Evolutionary conservation across 768 basidiomycete genomes (phyloP).

Genomic region (Chalciporus piperatus): DNA sequence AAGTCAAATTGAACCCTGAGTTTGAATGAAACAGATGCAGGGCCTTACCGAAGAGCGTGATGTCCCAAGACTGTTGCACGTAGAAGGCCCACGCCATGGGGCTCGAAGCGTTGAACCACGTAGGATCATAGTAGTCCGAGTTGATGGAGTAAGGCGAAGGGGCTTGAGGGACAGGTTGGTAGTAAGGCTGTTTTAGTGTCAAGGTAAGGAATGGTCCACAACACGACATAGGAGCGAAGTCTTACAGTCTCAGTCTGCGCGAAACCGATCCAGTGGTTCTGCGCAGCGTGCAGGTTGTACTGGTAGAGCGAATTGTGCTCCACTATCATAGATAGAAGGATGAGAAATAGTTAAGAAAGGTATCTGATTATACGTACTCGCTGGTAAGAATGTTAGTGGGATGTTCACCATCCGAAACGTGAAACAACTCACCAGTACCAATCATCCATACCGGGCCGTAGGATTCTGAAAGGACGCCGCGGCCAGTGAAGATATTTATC

Average conservation of each 20-base stretch:
- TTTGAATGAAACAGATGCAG: background rate
- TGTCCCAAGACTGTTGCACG: conserved; percentile 39
- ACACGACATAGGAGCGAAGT: background rate
- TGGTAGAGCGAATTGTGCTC: conserved; percentile 51
- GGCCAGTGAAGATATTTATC: conserved; percentile 57
- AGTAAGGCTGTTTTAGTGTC: conserved; percentile 40
- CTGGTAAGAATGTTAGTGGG: conserved; percentile 16
- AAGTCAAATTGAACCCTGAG: background rate
- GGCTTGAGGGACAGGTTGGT: conserved; percentile 43
- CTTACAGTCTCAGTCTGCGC: conserved; percentile 52
- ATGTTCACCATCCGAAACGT: background rate
- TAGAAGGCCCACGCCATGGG: conserved; percentile 43
- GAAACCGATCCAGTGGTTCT: conserved; percentile 49
- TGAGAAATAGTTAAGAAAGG: background rate
- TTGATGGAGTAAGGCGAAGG: conserved; percentile 41
- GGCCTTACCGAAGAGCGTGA: conserved; percentile 43
- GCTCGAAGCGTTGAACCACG: conserved; percentile 28
- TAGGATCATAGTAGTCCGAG: conserved; percentile 38
- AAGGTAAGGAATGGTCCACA: background rate
- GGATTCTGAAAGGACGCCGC: conserved; percentile 76
- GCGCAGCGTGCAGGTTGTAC: conserved; percentile 43
- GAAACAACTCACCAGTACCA: conserved; percentile 47
- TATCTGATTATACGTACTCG: conserved; percentile 20
- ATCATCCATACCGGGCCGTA: conserved; percentile 80
- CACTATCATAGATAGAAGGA: conserved; percentile 20